Evolutionary conservation across 164 flowering plant genomes (phyloP), one percentile per base, ranked within the genome.

Genomic region (Chimonanthus praecox): DNA sequence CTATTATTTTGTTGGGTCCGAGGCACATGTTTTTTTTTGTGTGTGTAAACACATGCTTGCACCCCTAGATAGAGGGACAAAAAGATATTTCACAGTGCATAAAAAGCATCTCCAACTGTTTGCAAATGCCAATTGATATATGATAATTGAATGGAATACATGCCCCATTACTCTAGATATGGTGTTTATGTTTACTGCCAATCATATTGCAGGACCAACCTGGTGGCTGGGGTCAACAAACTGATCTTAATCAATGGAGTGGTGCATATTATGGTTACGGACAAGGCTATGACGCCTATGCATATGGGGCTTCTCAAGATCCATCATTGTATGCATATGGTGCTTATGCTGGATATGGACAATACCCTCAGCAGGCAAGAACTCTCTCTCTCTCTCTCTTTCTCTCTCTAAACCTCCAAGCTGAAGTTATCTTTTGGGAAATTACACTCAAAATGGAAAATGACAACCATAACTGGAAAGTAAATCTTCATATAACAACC

Each of bases 201-300:
- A 66, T 77, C 77, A n/a, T 70, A 15, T 79, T 82, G 75, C 79
- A 94, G 98, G 99, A 92, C 60, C 69, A 73, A 68, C 66, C 88
- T 81, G 88, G 88, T 75, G 63, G 81, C 71, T 91, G 94, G 97
- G 86, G 83, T 69, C 88, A 84, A 78, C 90, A 90, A 74, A 84
- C 81, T 47, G 98, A 92, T 85, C 92, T 93, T 3, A 90, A 70
- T 79, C 99, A 92, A 76, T 92, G 90, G 93, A 72, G 75, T 70
- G 73, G 82, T 77, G 88, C 94, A 44, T 95, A 93, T 81, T 95
- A 95, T 85, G 97, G 91, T 78, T 93, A 93, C 82, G 98, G 93
- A 72, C 97, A 92, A 81, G 97, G 97, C 47, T 92, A 92, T 80
- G 98, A 95, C 82, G 87, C 94, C 46, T 95, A 91, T 86, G 89